Conservation (phyloP, 768 basidiomycete species). For the Terana coerulea region DNA sequence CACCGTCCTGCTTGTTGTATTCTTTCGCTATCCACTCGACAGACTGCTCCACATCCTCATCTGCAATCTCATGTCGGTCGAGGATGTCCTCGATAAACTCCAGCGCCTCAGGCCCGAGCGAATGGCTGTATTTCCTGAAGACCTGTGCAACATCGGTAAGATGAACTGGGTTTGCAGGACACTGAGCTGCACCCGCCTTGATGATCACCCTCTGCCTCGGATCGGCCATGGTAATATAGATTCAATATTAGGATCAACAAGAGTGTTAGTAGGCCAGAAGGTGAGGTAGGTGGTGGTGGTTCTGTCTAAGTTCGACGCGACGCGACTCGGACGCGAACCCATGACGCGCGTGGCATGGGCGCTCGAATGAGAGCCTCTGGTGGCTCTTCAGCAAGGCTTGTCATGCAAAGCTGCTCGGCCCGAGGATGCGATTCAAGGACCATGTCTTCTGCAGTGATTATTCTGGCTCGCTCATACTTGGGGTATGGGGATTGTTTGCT, state of each 20-base stretch:
- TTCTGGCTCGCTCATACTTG: too few species aligned
- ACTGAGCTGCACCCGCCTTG: constrained; percentile 28
- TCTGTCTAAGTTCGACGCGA: constrained; percentile 6
- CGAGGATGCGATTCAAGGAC: too few species aligned
- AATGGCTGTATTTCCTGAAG: constrained; percentile 86
- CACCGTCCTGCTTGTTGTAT: constrained; percentile 88
- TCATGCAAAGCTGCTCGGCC: too few species aligned
- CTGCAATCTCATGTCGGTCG: constrained; percentile 64
- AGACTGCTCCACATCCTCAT: constrained; percentile 67
- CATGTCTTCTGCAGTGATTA: too few species aligned
- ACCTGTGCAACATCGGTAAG: constrained; percentile 53
- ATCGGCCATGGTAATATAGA: constrained; percentile 31
- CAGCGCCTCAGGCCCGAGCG: constrained; percentile 75
- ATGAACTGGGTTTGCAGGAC: constrained; percentile 5
- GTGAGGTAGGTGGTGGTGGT: neutral
- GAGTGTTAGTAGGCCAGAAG: neutral
- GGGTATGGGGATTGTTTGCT: too few species aligned
- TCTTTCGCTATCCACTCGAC: constrained; percentile 80
- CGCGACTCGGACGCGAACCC: too few species aligned
- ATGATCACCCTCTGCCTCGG: constrained; percentile 39
- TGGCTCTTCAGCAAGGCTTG: too few species aligned
- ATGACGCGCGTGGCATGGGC: too few species aligned
- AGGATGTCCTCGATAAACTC: constrained; percentile 70
- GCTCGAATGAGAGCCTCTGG: too few species aligned
- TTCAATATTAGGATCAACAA: neutral